Percentiles rank a stretch among this genome's conserved stretches.
These are phyloP conservation scores for Eucalyptus dawsonii DNA, from an alignment of 345 rosid genomes.

Conservation along the genomic window DNA sequence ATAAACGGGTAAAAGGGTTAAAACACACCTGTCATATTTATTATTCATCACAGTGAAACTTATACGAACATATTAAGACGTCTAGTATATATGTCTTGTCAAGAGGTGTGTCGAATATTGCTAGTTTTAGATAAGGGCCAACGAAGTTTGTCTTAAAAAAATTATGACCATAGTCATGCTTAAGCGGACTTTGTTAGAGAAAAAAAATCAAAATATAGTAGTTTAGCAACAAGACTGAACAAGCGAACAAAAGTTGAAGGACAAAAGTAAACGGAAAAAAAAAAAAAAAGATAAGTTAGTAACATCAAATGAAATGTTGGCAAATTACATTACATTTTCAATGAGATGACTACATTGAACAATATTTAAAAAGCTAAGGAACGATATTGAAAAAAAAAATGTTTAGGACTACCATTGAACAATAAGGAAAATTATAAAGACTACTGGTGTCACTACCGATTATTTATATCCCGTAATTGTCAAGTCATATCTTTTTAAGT, in stretches of 20 bases:
- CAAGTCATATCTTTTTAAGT: background rate
- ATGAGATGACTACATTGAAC: background rate
- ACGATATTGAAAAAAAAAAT: background rate
- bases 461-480: background rate
- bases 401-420: background rate
- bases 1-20: background rate
- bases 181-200: background rate
- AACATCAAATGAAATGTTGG: background rate
- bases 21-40: background rate
- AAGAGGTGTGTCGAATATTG: background rate
- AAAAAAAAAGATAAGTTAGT: background rate
- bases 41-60: background rate
- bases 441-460: background rate
- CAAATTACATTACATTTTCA: too few relatives aligned
- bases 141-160: background rate
- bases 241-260: background rate
- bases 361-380: background rate
- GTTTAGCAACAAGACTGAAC: background rate
- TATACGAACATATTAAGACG: background rate
- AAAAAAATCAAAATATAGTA: background rate
- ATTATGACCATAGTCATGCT: background rate
- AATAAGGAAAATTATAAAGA: background rate
- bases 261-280: too few relatives aligned
- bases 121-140: background rate
- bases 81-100: background rate